A percentile compares a stretch with the other conserved stretches of the same genome.
These are phyloP conservation scores for Brassica carinata DNA, from an alignment of 345 rosid species.

Conservation along the genomic window DNA sequence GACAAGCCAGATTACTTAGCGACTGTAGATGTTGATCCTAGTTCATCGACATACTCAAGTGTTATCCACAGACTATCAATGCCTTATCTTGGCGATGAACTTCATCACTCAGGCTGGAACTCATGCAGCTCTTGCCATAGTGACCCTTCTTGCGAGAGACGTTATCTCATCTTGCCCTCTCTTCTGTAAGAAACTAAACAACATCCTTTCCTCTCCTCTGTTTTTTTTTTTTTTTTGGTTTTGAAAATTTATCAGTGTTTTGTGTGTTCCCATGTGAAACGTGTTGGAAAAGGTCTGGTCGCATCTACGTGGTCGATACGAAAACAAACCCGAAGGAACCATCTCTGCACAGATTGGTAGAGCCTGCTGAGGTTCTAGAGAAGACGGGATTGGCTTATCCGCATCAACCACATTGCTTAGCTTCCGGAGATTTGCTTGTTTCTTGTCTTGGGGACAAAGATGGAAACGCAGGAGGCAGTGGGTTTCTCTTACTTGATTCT, in stretches of 20 bases:
- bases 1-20: slow-evolving; percentile 80
- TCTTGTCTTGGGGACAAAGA: slow-evolving; percentile 88
- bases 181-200: slow-evolving; percentile 21
- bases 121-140: slow-evolving; percentile 88
- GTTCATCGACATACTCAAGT: slow-evolving; percentile 64
- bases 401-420: slow-evolving; percentile 94
- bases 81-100: slow-evolving; percentile 77
- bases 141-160: slow-evolving; percentile 63
- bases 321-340: slow-evolving; percentile 40
- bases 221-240: neutral
- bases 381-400: slow-evolving; percentile 83
- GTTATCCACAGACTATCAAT: slow-evolving; percentile 73
- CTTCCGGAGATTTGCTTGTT: slow-evolving; percentile 45
- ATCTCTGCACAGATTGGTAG: slow-evolving; percentile 54
- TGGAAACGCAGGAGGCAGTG: slow-evolving; percentile 83
- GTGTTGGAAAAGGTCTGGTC: slow-evolving; percentile 62
- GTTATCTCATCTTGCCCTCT: slow-evolving; percentile 45
- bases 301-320: slow-evolving; percentile 65
- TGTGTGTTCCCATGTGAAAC: neutral
- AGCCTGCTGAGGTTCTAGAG: slow-evolving; percentile 36
- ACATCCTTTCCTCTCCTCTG: neutral
- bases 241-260: neutral
- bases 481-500: slow-evolving; percentile 84
- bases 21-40: slow-evolving; percentile 77
- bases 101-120: slow-evolving; percentile 92